Evolutionary conservation across 352 stramenopile species (phyloP).

Genomic region (Pythium folliculosum): DNA sequence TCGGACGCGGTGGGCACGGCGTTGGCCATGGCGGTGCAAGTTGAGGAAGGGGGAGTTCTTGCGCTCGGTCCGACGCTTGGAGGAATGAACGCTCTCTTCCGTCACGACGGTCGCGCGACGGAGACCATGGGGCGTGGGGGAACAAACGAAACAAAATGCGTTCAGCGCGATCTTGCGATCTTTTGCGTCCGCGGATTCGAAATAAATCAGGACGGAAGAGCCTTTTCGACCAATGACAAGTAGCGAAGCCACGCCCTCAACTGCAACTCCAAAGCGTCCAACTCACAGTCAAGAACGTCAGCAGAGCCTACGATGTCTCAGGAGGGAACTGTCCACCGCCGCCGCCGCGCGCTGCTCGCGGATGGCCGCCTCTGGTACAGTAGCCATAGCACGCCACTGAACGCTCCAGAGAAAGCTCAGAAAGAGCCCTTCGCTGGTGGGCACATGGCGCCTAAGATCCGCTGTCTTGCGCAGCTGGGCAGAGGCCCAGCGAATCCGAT

Average conservation of each 20-base stretch:
- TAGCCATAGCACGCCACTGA: too few relatives aligned
- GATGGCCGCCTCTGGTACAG: too few relatives aligned
- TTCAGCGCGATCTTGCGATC: slow-evolving; percentile 19
- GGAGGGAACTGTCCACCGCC: too few relatives aligned
- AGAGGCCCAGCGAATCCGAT: too few relatives aligned
- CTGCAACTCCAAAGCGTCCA: background rate
- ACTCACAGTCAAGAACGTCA: too few relatives aligned
- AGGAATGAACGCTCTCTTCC: background rate
- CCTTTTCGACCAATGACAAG: slow-evolving; percentile 13
- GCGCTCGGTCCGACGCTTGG: slow-evolving; percentile 4
- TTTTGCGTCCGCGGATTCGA: background rate
- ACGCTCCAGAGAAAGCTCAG: too few relatives aligned
- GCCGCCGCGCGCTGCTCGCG: too few relatives aligned
- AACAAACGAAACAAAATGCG: background rate
- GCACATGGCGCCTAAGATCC: too few relatives aligned
- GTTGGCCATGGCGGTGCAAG: slow-evolving; percentile 36
- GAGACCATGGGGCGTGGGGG: slow-evolving; percentile 10
- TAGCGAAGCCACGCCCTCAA: background rate
- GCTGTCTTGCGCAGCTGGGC: too few relatives aligned
- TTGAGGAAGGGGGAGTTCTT: background rate
- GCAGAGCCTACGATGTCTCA: too few relatives aligned
- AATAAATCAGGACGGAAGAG: slow-evolving; percentile 18
- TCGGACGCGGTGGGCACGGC: slow-evolving; percentile 49
- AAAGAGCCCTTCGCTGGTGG: too few relatives aligned
- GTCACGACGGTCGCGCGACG: background rate